Evolutionary conservation across 1,139 yeast genomes (phyloP).

Genomic region (Yamadazyma trypodendri): DNA sequence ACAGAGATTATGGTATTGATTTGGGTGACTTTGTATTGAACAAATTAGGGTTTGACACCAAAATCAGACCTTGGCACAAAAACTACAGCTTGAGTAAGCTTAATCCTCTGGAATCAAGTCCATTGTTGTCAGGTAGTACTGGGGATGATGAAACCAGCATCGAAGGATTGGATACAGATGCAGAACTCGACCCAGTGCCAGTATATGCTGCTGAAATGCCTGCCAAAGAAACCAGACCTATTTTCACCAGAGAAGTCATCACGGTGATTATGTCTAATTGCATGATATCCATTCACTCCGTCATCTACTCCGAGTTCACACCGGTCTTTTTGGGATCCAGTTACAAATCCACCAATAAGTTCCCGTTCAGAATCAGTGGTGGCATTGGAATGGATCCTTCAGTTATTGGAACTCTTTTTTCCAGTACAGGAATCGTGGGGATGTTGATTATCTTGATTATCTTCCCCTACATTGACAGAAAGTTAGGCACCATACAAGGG

Average conservation of each 20-base stretch:
- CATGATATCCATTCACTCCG: slow-evolving; percentile 35
- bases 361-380: slow-evolving; percentile 31
- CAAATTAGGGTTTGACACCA: slow-evolving; percentile 27
- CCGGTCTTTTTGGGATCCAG: slow-evolving; percentile 57
- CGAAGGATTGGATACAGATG: slow-evolving; percentile 5
- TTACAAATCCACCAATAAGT: slow-evolving; percentile 24
- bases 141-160: background rate
- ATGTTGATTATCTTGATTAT: slow-evolving; percentile 48
- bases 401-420: slow-evolving; percentile 52
- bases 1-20: slow-evolving; percentile 51
- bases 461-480: slow-evolving; percentile 56
- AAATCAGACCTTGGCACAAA: slow-evolving; percentile 12
- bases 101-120: slow-evolving; percentile 6
- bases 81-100: background rate
- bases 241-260: slow-evolving; percentile 14
- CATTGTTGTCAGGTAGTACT: slow-evolving; percentile 4
- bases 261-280: slow-evolving; percentile 13
- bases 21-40: slow-evolving; percentile 46
- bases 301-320: slow-evolving; percentile 54
- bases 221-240: background rate
- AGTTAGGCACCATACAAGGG: slow-evolving; percentile 44
- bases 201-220: slow-evolving; percentile 3
- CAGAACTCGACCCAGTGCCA: slow-evolving; percentile 2
- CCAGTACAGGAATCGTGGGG: slow-evolving; percentile 57
- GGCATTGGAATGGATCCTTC: slow-evolving; percentile 35